Conservation (phyloP, 2,329 filamentous ascomycete genomes). For the Myriosclerotinia curreyana region DNA sequence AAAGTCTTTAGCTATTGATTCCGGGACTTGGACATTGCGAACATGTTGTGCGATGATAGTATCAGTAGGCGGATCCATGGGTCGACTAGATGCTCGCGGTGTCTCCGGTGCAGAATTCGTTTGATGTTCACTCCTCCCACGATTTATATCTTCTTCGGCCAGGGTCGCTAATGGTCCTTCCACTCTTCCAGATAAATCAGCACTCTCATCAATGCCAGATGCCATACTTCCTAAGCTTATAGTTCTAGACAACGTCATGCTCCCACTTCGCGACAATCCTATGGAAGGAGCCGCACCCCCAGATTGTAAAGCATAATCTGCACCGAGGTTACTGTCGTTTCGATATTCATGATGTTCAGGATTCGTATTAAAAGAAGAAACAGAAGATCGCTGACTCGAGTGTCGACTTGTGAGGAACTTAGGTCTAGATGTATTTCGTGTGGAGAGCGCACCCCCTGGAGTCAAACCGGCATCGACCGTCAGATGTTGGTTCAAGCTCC, state of each 20-base stretch:
- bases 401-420: conserved; percentile 55
- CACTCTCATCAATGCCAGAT: conserved; percentile 62
- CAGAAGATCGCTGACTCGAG: conserved; percentile 57
- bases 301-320: conserved; percentile 79
- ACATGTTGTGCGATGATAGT: conserved; percentile 86
- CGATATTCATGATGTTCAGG: conserved; percentile 50
- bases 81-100: conserved; percentile 58
- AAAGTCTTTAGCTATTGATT: conserved; percentile 83
- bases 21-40: conserved; percentile 84
- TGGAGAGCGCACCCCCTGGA: conserved; percentile 46
- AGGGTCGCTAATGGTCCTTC: conserved; percentile 54
- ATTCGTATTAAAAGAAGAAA: conserved; percentile 57
- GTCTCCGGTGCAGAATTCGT: conserved; percentile 58
- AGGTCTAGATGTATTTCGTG: conserved; percentile 45
- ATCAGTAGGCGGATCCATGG: conserved; percentile 69
- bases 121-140: conserved; percentile 46
- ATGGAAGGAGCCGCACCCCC: conserved; percentile 67
- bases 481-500: conserved; percentile 33
- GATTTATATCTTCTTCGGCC: conserved; percentile 54
- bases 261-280: conserved; percentile 48
- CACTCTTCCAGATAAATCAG: conserved; percentile 38
- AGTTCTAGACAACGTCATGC: conserved; percentile 65
- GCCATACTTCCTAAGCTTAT: conserved; percentile 88
- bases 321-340: conserved; percentile 71
- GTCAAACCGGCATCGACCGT: conserved; percentile 47